phyloP scores from a whole-genome alignment of 176 grass and related monocot genomes.

The Paspalum notatum region DNA sequence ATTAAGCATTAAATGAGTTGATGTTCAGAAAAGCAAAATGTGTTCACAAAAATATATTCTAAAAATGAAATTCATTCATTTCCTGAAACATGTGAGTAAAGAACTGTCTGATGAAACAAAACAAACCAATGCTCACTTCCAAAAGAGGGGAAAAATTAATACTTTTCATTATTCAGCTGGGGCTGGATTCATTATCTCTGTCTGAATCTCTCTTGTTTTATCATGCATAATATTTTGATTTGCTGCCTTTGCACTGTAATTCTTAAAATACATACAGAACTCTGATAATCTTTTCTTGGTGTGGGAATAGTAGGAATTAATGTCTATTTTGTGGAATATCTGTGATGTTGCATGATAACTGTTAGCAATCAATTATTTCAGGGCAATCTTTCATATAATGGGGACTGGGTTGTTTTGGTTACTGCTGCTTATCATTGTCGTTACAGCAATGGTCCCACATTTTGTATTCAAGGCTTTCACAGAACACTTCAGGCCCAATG shows the following conservation, averaged over 20 bases:
- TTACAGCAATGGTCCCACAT: conserved; percentile 69
- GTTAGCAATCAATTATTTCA: conserved; percentile 33
- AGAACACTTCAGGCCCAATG: conserved; percentile 58
- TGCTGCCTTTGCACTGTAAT: conserved; percentile 5
- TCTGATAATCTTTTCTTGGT: neutral
- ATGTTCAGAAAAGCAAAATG: conserved; percentile 14
- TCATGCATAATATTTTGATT: neutral
- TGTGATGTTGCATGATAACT: conserved; percentile 34
- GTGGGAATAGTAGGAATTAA: neutral
- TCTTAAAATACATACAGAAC: conserved; percentile 11
- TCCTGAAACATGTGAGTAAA: conserved; percentile 9
- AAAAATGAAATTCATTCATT: neutral
- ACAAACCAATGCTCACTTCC: neutral
- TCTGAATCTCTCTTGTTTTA: neutral
- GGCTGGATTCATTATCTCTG: neutral
- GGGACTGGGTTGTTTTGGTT: conserved; percentile 69
- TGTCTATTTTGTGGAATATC: neutral
- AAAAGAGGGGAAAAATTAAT: neutral
- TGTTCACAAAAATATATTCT: conserved; percentile 8
- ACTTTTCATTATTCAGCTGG: neutral
- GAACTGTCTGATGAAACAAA: neutral
- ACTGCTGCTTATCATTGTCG: conserved; percentile 61
- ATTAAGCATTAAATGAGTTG: conserved; percentile 12
- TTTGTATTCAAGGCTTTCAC: conserved; percentile 66
- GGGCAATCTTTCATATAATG: conserved; percentile 83